phyloP scores from a whole-genome alignment of 176 grass and related monocot species.

The Rhynchospora breviuscula region DNA sequence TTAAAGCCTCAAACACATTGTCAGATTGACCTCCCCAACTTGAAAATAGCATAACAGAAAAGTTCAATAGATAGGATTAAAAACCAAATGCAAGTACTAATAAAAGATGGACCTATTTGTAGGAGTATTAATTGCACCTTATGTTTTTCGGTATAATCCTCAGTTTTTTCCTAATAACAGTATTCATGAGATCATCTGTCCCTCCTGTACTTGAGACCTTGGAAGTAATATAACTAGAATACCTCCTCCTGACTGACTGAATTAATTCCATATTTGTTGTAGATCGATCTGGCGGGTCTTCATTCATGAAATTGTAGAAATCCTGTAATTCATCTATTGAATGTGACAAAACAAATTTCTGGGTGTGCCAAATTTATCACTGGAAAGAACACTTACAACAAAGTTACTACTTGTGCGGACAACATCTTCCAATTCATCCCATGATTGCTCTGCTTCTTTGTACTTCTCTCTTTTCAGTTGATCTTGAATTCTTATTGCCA shows the following conservation, averaged over 20 bases:
- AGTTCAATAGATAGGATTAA: not conserved
- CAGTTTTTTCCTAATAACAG: conserved; percentile 65
- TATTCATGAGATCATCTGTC: conserved; percentile 49
- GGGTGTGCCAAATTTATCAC: not conserved
- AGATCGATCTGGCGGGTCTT: conserved; percentile 20
- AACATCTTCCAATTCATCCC: conserved; percentile 42
- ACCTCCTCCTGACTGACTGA: conserved; percentile 27
- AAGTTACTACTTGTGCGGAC: conserved; percentile 32
- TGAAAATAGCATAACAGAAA: conserved; percentile 2
- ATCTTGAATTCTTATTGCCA: conserved; percentile 46
- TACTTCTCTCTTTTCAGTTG: conserved; percentile 34
- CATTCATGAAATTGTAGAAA: conserved; percentile 83
- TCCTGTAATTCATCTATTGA: conserved; percentile 31
- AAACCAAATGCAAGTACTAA: not conserved
- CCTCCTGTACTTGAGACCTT: conserved; percentile 24
- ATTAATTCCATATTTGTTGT: conserved; percentile 2
- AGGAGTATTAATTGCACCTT: conserved; percentile 20
- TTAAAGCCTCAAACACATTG: conserved; percentile 42
- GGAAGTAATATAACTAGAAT: conserved; percentile 44
- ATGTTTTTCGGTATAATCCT: conserved; percentile 56
- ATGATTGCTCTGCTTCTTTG: conserved; percentile 40
- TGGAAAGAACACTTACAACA: conserved; percentile 31
- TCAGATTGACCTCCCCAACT: conserved; percentile 61
- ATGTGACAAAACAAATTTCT: not conserved
- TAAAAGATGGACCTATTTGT: not conserved